Conservation (phyloP, 148 eudicot genomes). For the Chenopodium berlandieri region DNA sequence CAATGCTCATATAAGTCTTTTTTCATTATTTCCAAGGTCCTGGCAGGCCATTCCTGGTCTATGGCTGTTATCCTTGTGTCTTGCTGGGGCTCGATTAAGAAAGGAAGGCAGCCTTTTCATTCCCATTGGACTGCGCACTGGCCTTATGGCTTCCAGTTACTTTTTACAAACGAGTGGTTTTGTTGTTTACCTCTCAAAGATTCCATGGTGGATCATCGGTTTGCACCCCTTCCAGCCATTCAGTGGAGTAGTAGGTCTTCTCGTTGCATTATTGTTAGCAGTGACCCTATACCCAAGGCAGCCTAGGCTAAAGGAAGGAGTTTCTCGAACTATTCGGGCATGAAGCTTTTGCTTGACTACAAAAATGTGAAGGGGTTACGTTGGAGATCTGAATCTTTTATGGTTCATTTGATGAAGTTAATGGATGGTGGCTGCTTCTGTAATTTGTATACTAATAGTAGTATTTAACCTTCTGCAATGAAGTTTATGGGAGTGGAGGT, state of each 20-base stretch:
- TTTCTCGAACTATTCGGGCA: slow-evolving; percentile 31
- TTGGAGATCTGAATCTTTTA: not conserved
- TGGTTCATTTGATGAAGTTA: not conserved
- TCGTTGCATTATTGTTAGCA: slow-evolving; percentile 55
- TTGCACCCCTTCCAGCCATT: slow-evolving; percentile 76
- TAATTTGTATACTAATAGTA: not conserved
- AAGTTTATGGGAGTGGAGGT: not conserved
- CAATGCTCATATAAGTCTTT: not conserved
- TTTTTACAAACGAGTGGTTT: slow-evolving; percentile 65
- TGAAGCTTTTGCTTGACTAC: slow-evolving; percentile 17
- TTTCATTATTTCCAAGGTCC: slow-evolving; percentile 48
- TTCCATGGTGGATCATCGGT: slow-evolving; percentile 64
- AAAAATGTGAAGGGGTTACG: not conserved
- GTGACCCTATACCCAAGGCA: slow-evolving; percentile 59
- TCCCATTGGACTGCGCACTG: slow-evolving; percentile 81
- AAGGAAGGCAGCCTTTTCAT: slow-evolving; percentile 71
- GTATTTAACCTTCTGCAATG: not conserved
- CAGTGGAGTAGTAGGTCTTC: slow-evolving; percentile 63
- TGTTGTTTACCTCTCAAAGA: slow-evolving; percentile 46
- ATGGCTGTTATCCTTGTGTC: slow-evolving; percentile 63
- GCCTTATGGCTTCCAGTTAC: slow-evolving; percentile 64
- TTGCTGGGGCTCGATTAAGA: slow-evolving; percentile 71
- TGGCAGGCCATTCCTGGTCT: slow-evolving; percentile 72
- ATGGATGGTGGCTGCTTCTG: not conserved
- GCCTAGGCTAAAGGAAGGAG: slow-evolving; percentile 26